Base-by-base conservation (phyloP, 2,329 filamentous ascomycete genomes). In the Apiospora phragmitis region DNA sequence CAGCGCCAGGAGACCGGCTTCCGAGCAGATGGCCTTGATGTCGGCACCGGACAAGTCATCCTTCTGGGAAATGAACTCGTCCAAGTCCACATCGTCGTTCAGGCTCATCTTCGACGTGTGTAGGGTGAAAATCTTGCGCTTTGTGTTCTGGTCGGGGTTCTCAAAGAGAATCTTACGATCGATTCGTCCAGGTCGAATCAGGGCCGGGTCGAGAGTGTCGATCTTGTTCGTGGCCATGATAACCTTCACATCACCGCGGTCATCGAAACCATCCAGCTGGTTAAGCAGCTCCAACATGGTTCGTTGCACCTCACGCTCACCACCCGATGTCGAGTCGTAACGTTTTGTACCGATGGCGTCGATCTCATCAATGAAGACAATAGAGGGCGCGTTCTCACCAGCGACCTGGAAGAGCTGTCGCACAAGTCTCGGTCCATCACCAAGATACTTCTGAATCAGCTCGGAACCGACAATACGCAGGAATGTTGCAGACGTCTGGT, bases 191-290 rank as follows among this genome's bases (percentile, higher is more conserved):
- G 96, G 96, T 75, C 96, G 92, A 80, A 99, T 99, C 76, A 99
- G 87, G 24, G 96, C 96, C 70, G 96, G 96, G 79, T 99, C 97
- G 38, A 99, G 88, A 4, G 94, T 97, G 76, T 99, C 97, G 76
- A 99, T 99, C 90, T 99, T 99, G 91, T 99, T 99, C 75, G 96
- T 99, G 16, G 96, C 97, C 95, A 99, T 98, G 82, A 99, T 95
- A 73, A 99, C 96, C 87, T 99, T 99, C 83, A 99, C 95, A 80
- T 99, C 96, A 76, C 96, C 97, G 72, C 96, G 93, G 82, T 99
- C 97, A 80, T 99, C 96, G 84, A 99, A 99, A 78, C 96, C 96
- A 81, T 99, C 96, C 11, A 99, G 91, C 85, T 99, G 96, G 84
- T 99, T 99, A 55, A 99, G 91, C 69, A 99, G 89, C 80, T 99